Evolutionary conservation across 2,329 filamentous ascomycete genomes (phyloP).

Genomic region (Apiospora aurea): DNA sequence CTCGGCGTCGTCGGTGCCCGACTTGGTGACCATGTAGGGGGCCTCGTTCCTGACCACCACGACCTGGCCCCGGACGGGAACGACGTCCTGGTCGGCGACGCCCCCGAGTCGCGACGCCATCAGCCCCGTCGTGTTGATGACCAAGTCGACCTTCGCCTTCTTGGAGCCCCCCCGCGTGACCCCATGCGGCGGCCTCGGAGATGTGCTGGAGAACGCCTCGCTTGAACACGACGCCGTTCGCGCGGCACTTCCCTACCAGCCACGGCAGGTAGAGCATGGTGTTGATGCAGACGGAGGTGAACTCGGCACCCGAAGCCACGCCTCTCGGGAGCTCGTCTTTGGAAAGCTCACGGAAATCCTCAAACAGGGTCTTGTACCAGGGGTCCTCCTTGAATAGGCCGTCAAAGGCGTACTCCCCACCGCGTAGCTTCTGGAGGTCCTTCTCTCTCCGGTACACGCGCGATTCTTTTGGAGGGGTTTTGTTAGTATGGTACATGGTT

Average conservation of each 20-base stretch:
- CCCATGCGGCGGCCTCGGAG: slow-evolving; percentile 68
- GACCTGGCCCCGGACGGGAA: slow-evolving; percentile 82
- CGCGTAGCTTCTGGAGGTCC: slow-evolving; percentile 54
- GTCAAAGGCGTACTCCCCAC: slow-evolving; percentile 64
- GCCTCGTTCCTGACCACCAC: slow-evolving; percentile 84
- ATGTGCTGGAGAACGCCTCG: slow-evolving; percentile 74
- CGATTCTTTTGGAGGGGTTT: slow-evolving; percentile 46
- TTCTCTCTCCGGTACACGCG: slow-evolving; percentile 64
- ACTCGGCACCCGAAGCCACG: slow-evolving; percentile 75
- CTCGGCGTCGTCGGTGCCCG: slow-evolving; percentile 75
- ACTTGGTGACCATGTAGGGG: slow-evolving; percentile 71
- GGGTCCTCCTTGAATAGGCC: slow-evolving; percentile 72
- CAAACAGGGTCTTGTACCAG: slow-evolving; percentile 77
- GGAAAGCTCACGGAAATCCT: slow-evolving; percentile 71
- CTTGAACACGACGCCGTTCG: slow-evolving; percentile 72
- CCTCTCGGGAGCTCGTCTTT: slow-evolving; percentile 65
- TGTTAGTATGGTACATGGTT: background rate
- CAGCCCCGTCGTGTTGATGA: slow-evolving; percentile 88
- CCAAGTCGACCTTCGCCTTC: slow-evolving; percentile 62
- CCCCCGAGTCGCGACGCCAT: slow-evolving; percentile 79
- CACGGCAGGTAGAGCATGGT: slow-evolving; percentile 86
- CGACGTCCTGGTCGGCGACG: slow-evolving; percentile 76
- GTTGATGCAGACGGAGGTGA: slow-evolving; percentile 91
- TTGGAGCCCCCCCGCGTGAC: slow-evolving; percentile 60
- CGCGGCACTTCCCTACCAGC: slow-evolving; percentile 81